These are phyloP conservation scores for Arxiozyma telluris DNA, from an alignment of 1,139 yeast species.

Conservation along the genomic window DNA sequence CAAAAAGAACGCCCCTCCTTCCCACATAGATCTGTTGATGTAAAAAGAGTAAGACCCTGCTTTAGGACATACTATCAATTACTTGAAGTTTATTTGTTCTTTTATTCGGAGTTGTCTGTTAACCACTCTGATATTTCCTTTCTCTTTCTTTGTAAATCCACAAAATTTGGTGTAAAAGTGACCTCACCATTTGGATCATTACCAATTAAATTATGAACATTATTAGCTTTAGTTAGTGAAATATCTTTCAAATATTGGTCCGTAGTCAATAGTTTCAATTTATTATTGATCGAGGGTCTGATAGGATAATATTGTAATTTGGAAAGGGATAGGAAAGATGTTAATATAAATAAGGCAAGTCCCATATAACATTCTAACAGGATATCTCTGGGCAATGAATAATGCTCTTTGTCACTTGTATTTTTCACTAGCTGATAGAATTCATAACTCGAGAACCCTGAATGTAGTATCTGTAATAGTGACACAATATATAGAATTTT, in stretches of 20 bases:
- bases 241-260: constrained; percentile 25
- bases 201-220: constrained; percentile 24
- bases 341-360: constrained; percentile 18
- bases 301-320: constrained; percentile 20
- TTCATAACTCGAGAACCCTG: constrained; percentile 30
- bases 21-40: no score
- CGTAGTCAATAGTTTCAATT: constrained; percentile 11
- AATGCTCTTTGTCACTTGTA: not conserved
- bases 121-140: constrained; percentile 17
- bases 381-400: constrained; percentile 22
- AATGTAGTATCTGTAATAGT: constrained; percentile 22
- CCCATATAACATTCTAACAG: constrained; percentile 23
- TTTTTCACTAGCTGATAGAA: constrained; percentile 23
- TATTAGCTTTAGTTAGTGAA: constrained; percentile 23
- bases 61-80: no score
- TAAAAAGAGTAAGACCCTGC: no score
- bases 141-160: constrained; percentile 23
- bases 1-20: no score
- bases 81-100: constrained; percentile 3
- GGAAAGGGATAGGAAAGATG: constrained; percentile 22
- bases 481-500: constrained; percentile 17
- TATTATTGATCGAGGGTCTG: constrained; percentile 9
- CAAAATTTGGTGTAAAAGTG: constrained; percentile 23
- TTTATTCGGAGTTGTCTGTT: constrained; percentile 4
- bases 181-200: constrained; percentile 27